These are phyloP conservation scores for Ceratocystis papillata DNA, from an alignment of 2,329 filamentous ascomycete genomes.

Conservation along the genomic window DNA sequence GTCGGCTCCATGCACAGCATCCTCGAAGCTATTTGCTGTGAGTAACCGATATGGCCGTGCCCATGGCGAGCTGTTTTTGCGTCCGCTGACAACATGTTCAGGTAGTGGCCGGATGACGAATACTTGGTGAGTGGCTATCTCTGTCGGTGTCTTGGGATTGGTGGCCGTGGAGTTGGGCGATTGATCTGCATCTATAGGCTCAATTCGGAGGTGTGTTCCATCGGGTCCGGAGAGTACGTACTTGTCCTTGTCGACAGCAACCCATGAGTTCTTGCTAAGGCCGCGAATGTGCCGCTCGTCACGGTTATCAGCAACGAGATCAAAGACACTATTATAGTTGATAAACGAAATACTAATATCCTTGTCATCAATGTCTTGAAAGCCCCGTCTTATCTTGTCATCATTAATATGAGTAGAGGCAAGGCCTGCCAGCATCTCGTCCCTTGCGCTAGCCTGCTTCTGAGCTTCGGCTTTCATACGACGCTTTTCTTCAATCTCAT, in stretches of 20 bases:
- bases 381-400: too few relatives aligned
- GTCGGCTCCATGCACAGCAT: slow-evolving; percentile 76
- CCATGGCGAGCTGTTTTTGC: not conserved
- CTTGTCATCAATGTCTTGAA: not conserved
- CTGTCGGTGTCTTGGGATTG: not conserved
- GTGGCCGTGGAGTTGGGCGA: slow-evolving; percentile 33
- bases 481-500: slow-evolving; percentile 46
- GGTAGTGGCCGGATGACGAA: not conserved
- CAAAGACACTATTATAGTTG: slow-evolving; percentile 84
- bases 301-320: slow-evolving; percentile 72
- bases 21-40: slow-evolving; percentile 52
- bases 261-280: slow-evolving; percentile 71
- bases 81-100: not conserved
- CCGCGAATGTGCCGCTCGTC: slow-evolving; percentile 67
- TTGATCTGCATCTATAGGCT: slow-evolving; percentile 33
- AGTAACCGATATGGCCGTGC: slow-evolving; percentile 59
- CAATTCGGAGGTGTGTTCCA: slow-evolving; percentile 51
- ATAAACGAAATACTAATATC: slow-evolving; percentile 58
- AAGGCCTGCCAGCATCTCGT: not conserved
- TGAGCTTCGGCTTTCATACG: slow-evolving; percentile 32
- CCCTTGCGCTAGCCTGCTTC: slow-evolving; percentile 32
- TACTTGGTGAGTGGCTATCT: not conserved
- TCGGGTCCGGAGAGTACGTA: slow-evolving; percentile 59
- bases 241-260: slow-evolving; percentile 57
- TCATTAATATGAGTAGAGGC: too few relatives aligned